Evolutionary conservation across 2,329 filamentous ascomycete species (phyloP), one percentile per base, ranked within the genome.

Genomic region (Exophiala viscosa): DNA sequence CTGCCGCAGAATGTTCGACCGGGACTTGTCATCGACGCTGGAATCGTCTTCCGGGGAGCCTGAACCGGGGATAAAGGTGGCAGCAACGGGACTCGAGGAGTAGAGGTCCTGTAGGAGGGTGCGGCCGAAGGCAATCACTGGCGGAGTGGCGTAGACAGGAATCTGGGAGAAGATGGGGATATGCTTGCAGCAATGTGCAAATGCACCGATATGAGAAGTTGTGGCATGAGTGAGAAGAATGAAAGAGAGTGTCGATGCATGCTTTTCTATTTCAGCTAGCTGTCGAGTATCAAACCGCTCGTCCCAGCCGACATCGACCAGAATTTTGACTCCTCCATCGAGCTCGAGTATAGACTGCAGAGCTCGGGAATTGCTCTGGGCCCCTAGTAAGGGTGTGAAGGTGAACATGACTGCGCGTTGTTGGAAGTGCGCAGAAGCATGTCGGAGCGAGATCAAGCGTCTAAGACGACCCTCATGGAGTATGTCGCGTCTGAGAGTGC

Each of bases 301-400:
- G 68, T 97, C 91, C 93, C 93, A 99, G 55, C 93, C 93, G 40
- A 96, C 86, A 67, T 96, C 92, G 34, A 99, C 83, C 48, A 99
- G 80, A 47, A 99, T 84, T 71, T 97, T 97, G 73, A 99, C 87
- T 54, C 92, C 93, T 60, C 92, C 92, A 74, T 99, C 93, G 50
- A 99, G 86, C 75, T 97, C 92, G 43, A 99, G 77, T 33, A 99
- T 82, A n/a, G 93, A 97, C 70, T 96, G 90, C 59, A 90, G 95
- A 39, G 92, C 91, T 53, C 85, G 79, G 61, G 87, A 83, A 4
- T 68, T 68, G 46, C 89, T 91, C 66, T 95, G 89, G 56, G 93
- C 92, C 68, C 93, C 93, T 63, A 96, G 85, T 52, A 99, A 78
- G 42, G 93, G 85, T 66, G 88, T 95, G 73, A 97, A 96, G 61